Conservation (phyloP, 495 filamentous ascomycete species). For the Rhizodiscina lignyota region DNA sequence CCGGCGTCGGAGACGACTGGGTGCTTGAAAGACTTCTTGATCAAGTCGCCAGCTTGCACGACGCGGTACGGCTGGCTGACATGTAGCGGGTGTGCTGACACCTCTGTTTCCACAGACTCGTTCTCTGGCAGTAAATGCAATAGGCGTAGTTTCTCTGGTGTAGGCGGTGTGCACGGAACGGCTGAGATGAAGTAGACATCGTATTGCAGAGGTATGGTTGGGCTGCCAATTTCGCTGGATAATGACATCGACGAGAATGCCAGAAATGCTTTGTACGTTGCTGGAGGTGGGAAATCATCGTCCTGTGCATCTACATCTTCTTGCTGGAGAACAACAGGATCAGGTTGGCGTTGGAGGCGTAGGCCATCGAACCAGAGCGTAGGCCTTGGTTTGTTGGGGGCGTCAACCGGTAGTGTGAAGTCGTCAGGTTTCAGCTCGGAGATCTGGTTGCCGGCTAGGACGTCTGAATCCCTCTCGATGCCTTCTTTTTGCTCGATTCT, state of each 20-base stretch:
- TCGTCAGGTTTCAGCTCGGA: slow-evolving; percentile 35
- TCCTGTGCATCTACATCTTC: neutral
- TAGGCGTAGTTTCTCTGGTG: slow-evolving; percentile 10
- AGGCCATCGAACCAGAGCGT: slow-evolving; percentile 8
- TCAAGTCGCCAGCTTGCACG: slow-evolving; percentile 10
- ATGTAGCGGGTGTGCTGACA: slow-evolving; percentile 19
- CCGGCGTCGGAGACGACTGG: slow-evolving; percentile 1
- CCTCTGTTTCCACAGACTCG: neutral
- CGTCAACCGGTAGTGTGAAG: slow-evolving; percentile 37
- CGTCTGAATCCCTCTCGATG: slow-evolving; percentile 33
- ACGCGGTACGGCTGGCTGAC: slow-evolving; percentile 13
- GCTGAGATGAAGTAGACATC: slow-evolving; percentile 20
- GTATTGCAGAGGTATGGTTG: slow-evolving; percentile 12
- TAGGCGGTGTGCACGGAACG: slow-evolving; percentile 17
- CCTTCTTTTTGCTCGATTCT: slow-evolving; percentile 13
- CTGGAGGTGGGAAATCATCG: neutral
- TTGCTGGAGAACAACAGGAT: neutral
- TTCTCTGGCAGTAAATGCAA: no score
- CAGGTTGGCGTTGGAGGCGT: neutral
- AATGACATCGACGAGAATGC: slow-evolving; percentile 12
- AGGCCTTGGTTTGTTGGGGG: slow-evolving; percentile 4
- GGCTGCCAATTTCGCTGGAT: slow-evolving; percentile 1
- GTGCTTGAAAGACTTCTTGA: slow-evolving; percentile 7
- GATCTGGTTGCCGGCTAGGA: slow-evolving; percentile 32
- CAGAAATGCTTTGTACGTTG: slow-evolving; percentile 8